Evolutionary conservation across 768 basidiomycete genomes (phyloP).

Genomic region (Hypholoma sublateritium): DNA sequence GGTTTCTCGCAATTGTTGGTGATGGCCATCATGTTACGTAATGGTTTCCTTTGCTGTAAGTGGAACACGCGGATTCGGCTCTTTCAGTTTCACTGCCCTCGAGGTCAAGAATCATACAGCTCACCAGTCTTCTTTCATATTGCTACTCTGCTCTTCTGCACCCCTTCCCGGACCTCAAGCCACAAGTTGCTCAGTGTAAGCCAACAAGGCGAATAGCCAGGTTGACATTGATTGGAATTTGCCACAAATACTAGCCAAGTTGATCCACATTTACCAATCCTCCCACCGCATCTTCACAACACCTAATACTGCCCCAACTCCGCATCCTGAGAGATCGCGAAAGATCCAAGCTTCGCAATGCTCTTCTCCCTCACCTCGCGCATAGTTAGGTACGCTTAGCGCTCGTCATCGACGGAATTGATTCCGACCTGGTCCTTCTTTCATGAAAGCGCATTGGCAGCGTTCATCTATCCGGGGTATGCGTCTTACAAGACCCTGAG

Average conservation of each 20-base stretch:
- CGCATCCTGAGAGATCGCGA: neutral
- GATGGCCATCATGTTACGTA: no score
- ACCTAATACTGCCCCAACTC: no score
- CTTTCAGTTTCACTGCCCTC: neutral
- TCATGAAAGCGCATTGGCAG: slow-evolving; percentile 56
- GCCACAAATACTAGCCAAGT: no score
- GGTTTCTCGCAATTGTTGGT: no score
- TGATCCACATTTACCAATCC: no score
- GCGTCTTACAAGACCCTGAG: slow-evolving; percentile 95
- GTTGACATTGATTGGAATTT: no score
- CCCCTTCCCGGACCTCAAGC: no score
- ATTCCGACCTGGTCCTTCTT: neutral
- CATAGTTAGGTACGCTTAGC: slow-evolving; percentile 40
- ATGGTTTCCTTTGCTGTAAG: neutral
- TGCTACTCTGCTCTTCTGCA: no score
- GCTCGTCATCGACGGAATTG: neutral
- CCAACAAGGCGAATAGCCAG: no score
- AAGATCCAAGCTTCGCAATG: slow-evolving; percentile 28
- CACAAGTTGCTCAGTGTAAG: no score
- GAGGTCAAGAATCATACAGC: neutral
- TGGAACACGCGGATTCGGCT: slow-evolving; percentile 17
- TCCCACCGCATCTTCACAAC: no score
- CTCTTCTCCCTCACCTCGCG: slow-evolving; percentile 50
- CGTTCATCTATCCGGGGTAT: slow-evolving; percentile 91
- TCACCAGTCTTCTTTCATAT: neutral